Percentiles rank a stretch among this genome's conserved stretches.
phyloP scores from a whole-genome alignment of 2,329 filamentous ascomycete species.

The Macrophomina pseudophaseolina region DNA sequence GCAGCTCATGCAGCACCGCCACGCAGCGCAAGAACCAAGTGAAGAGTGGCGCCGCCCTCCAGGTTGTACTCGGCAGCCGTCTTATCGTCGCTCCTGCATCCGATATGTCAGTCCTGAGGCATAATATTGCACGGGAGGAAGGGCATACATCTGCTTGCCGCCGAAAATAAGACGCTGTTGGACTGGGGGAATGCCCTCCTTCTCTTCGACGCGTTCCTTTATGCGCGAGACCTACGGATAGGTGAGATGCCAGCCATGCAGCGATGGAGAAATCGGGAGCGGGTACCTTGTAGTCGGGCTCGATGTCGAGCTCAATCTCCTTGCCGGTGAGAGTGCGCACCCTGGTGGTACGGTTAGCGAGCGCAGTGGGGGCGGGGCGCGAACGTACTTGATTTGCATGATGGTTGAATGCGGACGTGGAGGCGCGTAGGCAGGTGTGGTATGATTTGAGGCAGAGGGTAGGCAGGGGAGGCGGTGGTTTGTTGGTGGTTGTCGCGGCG shows the following conservation, averaged over 20 bases:
- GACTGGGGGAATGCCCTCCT: slow-evolving; percentile 95
- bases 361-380: slow-evolving; percentile 22
- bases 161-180: slow-evolving; percentile 96
- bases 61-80: slow-evolving; percentile 89
- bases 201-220: slow-evolving; percentile 99
- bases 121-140: not conserved
- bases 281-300: slow-evolving; percentile 84
- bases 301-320: slow-evolving; percentile 98
- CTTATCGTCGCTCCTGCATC: slow-evolving; percentile 86
- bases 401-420: not conserved
- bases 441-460: not conserved
- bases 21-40: slow-evolving; percentile 91
- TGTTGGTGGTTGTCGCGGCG: not conserved
- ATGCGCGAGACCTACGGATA: slow-evolving; percentile 79
- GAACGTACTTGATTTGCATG: slow-evolving; percentile 40
- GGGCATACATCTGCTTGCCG: slow-evolving; percentile 89
- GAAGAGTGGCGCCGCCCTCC: slow-evolving; percentile 88
- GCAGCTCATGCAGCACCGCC: slow-evolving; percentile 61
- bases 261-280: not conserved
- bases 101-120: slow-evolving; percentile 26
- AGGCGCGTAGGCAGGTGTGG: not conserved
- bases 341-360: slow-evolving; percentile 55
- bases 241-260: not conserved
- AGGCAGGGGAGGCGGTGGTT: not conserved
- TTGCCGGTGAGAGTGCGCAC: slow-evolving; percentile 97